phyloP scores from a whole-genome alignment of 1,284 basidiomycete genomes.

The Ceratobasidium sp. region DNA sequence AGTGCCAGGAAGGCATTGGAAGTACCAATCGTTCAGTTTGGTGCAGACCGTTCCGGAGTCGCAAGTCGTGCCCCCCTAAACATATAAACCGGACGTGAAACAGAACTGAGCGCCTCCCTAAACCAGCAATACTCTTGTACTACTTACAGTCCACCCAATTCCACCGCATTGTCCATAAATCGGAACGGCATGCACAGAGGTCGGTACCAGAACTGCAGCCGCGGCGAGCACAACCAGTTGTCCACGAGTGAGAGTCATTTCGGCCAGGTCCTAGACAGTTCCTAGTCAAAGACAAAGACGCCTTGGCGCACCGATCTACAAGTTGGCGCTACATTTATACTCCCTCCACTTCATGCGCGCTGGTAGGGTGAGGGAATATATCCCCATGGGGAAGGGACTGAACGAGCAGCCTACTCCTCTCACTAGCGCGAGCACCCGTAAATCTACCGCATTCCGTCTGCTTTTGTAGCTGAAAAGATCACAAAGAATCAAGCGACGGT shows the following conservation, averaged over 20 bases:
- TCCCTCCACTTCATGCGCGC: conserved; percentile 1
- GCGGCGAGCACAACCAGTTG: conserved; percentile 31
- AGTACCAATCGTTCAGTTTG: conserved; percentile 15
- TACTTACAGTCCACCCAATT: conserved; percentile 34
- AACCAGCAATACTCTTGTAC: neutral
- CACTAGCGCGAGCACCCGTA: conserved; percentile 18
- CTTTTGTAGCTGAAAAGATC: neutral
- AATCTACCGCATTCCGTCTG: conserved; percentile 27
- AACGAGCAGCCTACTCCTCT: neutral
- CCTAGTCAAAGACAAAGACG: too few species aligned
- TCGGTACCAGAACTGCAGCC: conserved; percentile 5
- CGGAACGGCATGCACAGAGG: conserved; percentile 1
- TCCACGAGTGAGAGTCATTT: conserved; percentile 1
- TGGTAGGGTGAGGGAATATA: neutral
- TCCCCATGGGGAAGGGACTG: conserved; percentile 36
- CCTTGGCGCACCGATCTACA: neutral
- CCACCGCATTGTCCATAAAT: conserved; percentile 35
- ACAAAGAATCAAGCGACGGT: conserved; percentile 7
- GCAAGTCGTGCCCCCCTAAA: conserved; percentile 30
- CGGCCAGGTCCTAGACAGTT: too few species aligned
- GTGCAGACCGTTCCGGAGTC: conserved; percentile 14
- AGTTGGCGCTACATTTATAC: conserved; percentile 21
- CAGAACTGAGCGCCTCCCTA: too few species aligned
- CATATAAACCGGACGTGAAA: too few species aligned
- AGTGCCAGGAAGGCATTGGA: conserved; percentile 29